phyloP scores from a whole-genome alignment of 805 yeast genomes.

The Citeromyces matritensis region DNA sequence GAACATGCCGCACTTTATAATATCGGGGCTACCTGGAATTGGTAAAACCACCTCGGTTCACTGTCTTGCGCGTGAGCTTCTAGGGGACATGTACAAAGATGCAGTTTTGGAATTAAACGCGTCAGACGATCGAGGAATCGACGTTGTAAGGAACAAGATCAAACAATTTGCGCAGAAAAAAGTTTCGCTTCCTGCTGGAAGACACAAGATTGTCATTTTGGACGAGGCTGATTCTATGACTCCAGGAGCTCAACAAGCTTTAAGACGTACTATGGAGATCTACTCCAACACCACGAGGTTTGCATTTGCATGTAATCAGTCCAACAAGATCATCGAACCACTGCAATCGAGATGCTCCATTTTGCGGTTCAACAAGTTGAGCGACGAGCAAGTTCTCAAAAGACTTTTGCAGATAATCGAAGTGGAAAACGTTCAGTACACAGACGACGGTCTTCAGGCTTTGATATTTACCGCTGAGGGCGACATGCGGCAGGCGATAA shows the following conservation, averaged over 20 bases:
- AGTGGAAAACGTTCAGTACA: conserved; percentile 57
- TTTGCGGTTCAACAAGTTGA: conserved; percentile 63
- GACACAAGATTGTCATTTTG: conserved; percentile 83
- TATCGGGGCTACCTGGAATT: conserved; percentile 93
- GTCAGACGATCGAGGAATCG: conserved; percentile 95
- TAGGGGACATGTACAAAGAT: conserved; percentile 54
- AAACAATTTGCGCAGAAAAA: conserved; percentile 94
- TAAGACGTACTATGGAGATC: conserved; percentile 89
- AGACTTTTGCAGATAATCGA: conserved; percentile 60
- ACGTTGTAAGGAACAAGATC: conserved; percentile 85
- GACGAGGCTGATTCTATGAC: conserved; percentile 98
- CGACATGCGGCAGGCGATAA: conserved; percentile 96
- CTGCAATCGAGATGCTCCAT: conserved; percentile 94
- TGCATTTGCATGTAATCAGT: conserved; percentile 97
- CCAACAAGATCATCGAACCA: conserved; percentile 91
- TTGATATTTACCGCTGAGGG: conserved; percentile 93
- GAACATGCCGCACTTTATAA: conserved; percentile 92
- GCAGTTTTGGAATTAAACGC: conserved; percentile 93
- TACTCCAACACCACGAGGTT: conserved; percentile 93
- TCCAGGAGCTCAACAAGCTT: conserved; percentile 91
- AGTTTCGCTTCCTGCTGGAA: conserved; percentile 72
- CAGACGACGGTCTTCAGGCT: conserved; percentile 87
- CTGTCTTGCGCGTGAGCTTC: conserved; percentile 73
- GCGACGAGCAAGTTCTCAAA: conserved; percentile 74
- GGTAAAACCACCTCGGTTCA: conserved; percentile 93